Evolutionary conservation across 108 stramenopile genomes (phyloP), one percentile per base, ranked within the genome.

Genomic region (Nitzschia inconspicua): DNA sequence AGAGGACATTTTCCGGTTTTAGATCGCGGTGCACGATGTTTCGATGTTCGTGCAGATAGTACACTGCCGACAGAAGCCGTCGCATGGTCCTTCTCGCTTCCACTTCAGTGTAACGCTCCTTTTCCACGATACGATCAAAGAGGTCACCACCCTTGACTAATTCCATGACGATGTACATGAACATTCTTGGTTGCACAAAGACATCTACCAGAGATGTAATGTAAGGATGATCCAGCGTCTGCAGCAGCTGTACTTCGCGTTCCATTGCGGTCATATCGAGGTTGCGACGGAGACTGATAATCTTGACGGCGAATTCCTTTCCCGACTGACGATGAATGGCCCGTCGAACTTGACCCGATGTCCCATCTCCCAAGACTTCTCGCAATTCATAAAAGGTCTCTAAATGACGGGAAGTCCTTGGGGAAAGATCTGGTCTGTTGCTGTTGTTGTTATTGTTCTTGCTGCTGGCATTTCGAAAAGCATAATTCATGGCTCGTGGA

Each of bases 1-100:
- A 79, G 14, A 96, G 48, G 13, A 97, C 91, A 68, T 97, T 97
- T 65, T 97, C 96, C 7, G 96, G 96, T 66, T 97, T 97, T 44
- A 95, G 59, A 65, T 95, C 94, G 2, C 94, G 79, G 62, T 95
- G 89, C 4, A 88, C 89, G 58, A 94, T 76, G 3, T 81, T 67
- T 11, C 72, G 37, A 14, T 68, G 63, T 48, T 87, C 78, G 53
- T 97, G 94, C 10, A 95, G 66, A 60, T 95, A 92, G 43, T 84
- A 60, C 26, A 97, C 60, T 0, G 90, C 91, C 4, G 66, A 36
- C 27, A 93, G 68, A 20, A 97, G 56, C 13, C 89, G 78, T 39
- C 89, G 70, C 72, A 91, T 83, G 14, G 82, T 55, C 28, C 80
- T 52, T 13, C 89, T 70, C 35, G 89, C 84, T 37, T 93, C 83